Percentiles rank a stretch among this genome's conserved stretches.
phyloP scores from a whole-genome alignment of 2,329 filamentous ascomycete species.

The Epichloe festucae region DNA sequence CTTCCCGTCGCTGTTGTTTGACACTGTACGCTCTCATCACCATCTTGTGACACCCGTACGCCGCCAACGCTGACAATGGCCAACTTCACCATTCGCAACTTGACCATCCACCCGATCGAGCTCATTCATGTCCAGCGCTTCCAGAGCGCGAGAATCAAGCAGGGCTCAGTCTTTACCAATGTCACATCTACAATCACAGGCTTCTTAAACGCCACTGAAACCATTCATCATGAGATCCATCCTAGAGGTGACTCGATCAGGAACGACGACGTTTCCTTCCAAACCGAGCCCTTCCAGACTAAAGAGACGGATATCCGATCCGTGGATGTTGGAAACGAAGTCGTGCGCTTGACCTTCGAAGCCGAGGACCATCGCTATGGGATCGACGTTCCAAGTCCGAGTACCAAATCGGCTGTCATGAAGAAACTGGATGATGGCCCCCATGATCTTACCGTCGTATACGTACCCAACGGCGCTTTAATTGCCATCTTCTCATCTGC shows the following conservation, averaged over 20 bases:
- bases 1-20: background rate
- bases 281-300: constrained; percentile 55
- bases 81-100: constrained; percentile 64
- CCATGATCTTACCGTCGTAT: constrained; percentile 53
- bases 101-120: constrained; percentile 60
- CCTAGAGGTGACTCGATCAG: constrained; percentile 47
- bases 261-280: constrained; percentile 48
- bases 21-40: background rate
- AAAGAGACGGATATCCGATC: constrained; percentile 42
- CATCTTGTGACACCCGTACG: background rate
- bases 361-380: constrained; percentile 45
- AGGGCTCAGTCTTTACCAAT: constrained; percentile 31
- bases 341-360: constrained; percentile 63
- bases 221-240: constrained; percentile 16
- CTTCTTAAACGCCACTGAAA: constrained; percentile 30
- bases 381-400: constrained; percentile 56
- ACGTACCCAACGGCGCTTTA: constrained; percentile 41
- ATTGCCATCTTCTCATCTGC: constrained; percentile 58
- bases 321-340: constrained; percentile 47
- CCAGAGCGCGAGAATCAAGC: constrained; percentile 33
- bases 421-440: constrained; percentile 37
- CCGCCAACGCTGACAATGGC: constrained; percentile 27
- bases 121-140: constrained; percentile 66
- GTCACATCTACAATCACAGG: constrained; percentile 29
- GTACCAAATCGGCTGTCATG: constrained; percentile 46